These are phyloP conservation scores for Yamadazyma epiphylla DNA, from an alignment of 1,139 yeast species.

Conservation along the genomic window DNA sequence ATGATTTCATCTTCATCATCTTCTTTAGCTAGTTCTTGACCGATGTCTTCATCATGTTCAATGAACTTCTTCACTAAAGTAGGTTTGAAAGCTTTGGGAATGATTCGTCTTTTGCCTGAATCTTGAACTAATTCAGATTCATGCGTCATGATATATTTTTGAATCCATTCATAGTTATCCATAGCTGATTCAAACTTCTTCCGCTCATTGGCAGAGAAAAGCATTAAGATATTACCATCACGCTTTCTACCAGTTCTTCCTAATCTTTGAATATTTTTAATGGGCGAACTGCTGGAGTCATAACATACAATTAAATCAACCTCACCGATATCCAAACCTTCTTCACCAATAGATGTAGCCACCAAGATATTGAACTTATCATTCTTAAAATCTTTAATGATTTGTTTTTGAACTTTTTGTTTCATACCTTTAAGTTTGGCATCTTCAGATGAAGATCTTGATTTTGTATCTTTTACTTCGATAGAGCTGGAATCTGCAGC, in stretches of 20 bases:
- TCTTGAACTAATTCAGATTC: conserved; percentile 35
- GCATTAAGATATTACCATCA: conserved; percentile 76
- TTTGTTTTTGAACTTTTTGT: conserved; percentile 67
- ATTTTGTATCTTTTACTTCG: conserved; percentile 17
- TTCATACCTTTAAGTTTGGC: conserved; percentile 63
- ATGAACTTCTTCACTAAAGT: conserved; percentile 52
- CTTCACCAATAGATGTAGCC: conserved; percentile 98
- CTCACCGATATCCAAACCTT: conserved; percentile 97
- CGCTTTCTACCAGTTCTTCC: conserved; percentile 97
- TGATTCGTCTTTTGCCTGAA: conserved; percentile 54
- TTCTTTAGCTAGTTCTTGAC: conserved; percentile 39
- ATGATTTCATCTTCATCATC: conserved; percentile 70
- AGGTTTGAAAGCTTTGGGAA: conserved; percentile 59
- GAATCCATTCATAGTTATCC: conserved; percentile 79
- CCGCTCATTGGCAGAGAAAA: conserved; percentile 78
- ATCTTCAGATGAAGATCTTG: conserved; percentile 43
- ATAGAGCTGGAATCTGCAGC: conserved; percentile 33
- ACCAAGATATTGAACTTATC: conserved; percentile 78
- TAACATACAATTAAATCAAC: conserved; percentile 91
- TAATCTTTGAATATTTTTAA: conserved; percentile 91
- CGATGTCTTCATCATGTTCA: conserved; percentile 64
- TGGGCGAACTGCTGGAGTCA: conserved; percentile 92
- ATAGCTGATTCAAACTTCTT: conserved; percentile 78
- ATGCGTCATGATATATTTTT: conserved; percentile 51
- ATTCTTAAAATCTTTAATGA: conserved; percentile 65